These are phyloP conservation scores for Penicillium mononematosum DNA, from an alignment of 495 filamentous ascomycete species.

Conservation along the genomic window DNA sequence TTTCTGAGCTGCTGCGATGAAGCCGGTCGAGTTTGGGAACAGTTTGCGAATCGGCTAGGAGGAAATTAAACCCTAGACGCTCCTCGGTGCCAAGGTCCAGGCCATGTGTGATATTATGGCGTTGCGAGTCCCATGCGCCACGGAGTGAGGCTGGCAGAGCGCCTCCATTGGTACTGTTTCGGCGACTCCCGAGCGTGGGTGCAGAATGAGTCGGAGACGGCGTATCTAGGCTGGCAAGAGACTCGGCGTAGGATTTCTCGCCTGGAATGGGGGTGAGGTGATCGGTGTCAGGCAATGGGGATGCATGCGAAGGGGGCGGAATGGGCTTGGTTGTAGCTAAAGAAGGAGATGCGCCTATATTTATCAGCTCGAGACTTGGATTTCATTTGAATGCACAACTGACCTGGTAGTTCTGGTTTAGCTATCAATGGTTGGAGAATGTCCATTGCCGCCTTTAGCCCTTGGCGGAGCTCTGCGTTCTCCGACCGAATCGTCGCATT, in stretches of 20 bases:
- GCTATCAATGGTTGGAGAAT: constrained; percentile 63
- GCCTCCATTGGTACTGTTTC: constrained; percentile 29
- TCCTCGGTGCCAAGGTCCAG: constrained; percentile 58
- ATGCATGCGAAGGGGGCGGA: constrained; percentile 24
- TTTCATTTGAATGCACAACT: background rate
- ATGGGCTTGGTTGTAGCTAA: constrained; percentile 20
- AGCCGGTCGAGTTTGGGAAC: constrained; percentile 41
- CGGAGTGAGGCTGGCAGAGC: constrained; percentile 29
- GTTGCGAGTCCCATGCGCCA: constrained; percentile 49
- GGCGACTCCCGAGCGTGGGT: constrained; percentile 28
- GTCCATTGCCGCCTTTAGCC: constrained; percentile 57
- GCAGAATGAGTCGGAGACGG: constrained; percentile 40
- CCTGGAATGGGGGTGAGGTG: constrained; percentile 18
- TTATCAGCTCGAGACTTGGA: constrained; percentile 10
- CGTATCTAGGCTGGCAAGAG: constrained; percentile 36
- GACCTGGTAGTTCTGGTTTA: constrained; percentile 32
- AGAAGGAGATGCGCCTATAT: constrained; percentile 17
- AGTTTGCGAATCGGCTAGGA: constrained; percentile 56
- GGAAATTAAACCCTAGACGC: constrained; percentile 65
- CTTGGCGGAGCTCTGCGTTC: constrained; percentile 65
- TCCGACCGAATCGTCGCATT: constrained; percentile 70
- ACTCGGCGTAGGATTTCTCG: constrained; percentile 34
- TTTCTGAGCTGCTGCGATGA: constrained; percentile 33
- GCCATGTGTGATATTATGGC: constrained; percentile 53
- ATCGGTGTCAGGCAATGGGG: constrained; percentile 30